Percentiles rank a stretch among this genome's conserved stretches.
Conservation (phyloP, 2,329 filamentous ascomycete species). For the Arthroderma sp. region DNA sequence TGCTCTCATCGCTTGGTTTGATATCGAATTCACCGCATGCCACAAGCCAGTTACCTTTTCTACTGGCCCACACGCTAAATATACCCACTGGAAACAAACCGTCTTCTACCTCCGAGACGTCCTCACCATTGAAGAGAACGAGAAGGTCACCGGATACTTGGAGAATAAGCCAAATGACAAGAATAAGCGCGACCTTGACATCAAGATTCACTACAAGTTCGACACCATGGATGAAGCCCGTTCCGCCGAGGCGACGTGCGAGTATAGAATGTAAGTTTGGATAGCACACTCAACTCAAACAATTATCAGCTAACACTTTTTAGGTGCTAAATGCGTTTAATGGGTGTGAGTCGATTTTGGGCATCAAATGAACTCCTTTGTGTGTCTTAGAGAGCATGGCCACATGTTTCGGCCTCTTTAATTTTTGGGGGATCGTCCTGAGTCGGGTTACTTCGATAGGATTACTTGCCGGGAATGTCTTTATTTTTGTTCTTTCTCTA, state of each 20-base stretch:
- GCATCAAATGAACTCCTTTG: too few relatives aligned
- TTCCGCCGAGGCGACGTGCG: conserved; percentile 52
- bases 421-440: too few relatives aligned
- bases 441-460: too few relatives aligned
- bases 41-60: conserved; percentile 97
- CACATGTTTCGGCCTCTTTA: too few relatives aligned
- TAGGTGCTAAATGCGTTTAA: conserved; percentile 18
- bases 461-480: conserved; percentile 4
- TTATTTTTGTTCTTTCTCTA: conserved; percentile 9
- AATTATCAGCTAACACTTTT: conserved; percentile 14
- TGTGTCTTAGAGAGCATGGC: too few relatives aligned
- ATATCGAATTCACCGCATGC: conserved; percentile 96
- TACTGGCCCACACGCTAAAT: conserved; percentile 94
- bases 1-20: conserved; percentile 95
- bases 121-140: conserved; percentile 77
- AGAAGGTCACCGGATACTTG: conserved; percentile 61
- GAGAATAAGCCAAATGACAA: conserved; percentile 80
- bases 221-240: conserved; percentile 62
- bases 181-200: conserved; percentile 91
- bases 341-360: neutral
- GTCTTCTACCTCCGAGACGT: conserved; percentile 96
- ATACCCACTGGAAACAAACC: conserved; percentile 99
- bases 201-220: conserved; percentile 70
- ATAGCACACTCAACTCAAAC: neutral
- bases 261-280: conserved; percentile 55